These are phyloP conservation scores for Botrytis fabae DNA, from an alignment of 2,329 filamentous ascomycete species.

Conservation along the genomic window DNA sequence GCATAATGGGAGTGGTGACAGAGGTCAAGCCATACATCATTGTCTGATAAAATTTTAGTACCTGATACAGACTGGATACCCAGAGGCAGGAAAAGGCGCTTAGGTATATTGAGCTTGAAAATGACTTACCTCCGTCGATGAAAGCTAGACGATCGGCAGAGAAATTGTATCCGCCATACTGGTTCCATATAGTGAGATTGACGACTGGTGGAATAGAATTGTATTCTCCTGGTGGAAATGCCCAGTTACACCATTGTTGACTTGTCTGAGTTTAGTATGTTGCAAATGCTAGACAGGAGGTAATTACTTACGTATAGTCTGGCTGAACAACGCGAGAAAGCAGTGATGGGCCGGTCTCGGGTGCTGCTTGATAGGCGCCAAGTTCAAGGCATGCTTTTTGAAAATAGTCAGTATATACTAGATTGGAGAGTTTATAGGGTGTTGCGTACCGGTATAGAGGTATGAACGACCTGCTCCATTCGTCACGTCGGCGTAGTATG, in stretches of 20 bases:
- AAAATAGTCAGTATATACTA: conserved; percentile 1
- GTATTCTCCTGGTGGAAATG: conserved; percentile 49
- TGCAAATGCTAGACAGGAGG: background rate
- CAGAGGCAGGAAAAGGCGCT: background rate
- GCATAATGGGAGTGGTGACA: conserved; percentile 52
- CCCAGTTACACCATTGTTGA: conserved; percentile 54
- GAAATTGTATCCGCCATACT: conserved; percentile 50
- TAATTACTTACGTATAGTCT: conserved; percentile 49
- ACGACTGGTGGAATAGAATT: conserved; percentile 49
- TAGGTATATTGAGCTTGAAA: background rate
- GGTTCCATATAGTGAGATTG: conserved; percentile 46
- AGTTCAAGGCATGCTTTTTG: conserved; percentile 47
- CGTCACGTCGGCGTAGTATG: conserved; percentile 47
- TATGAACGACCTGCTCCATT: conserved; percentile 49
- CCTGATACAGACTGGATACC: background rate
- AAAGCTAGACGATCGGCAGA: conserved; percentile 50
- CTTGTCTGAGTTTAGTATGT: conserved; percentile 12
- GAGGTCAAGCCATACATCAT: conserved; percentile 54
- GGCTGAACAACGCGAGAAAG: conserved; percentile 50
- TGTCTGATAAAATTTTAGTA: conserved; percentile 19
- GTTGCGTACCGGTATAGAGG: conserved; percentile 47
- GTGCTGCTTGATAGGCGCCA: conserved; percentile 52
- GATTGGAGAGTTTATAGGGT: background rate
- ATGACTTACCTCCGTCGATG: conserved; percentile 49
- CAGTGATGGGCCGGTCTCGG: conserved; percentile 46